Evolutionary conservation across 768 basidiomycete species (phyloP), one percentile per base, ranked within the genome.

Genomic region (Pleurotus giganteus): DNA sequence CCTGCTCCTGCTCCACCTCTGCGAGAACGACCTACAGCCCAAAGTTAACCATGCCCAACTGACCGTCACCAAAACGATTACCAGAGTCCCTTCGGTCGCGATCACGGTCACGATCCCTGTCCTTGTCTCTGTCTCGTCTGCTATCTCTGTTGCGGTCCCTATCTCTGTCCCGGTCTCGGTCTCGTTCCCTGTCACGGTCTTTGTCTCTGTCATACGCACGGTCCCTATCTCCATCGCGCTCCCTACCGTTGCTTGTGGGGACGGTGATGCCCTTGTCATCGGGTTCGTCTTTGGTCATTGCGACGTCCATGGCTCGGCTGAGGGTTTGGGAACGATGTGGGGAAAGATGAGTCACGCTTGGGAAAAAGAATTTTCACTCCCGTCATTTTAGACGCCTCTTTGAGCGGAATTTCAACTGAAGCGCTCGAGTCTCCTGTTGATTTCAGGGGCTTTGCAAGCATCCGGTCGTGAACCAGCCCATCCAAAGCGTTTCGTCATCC

Each of bases 231-330:
- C 75, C 65, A 31, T 79, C 78, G 55, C 76, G 65, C 41, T 76
- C 77, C 64, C 75, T 71, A 58, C 71, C 69, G 56, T 71, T 70
- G 65, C 71, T 69, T 54, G 64, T 62, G 54, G 73, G 72, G 41
- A 67, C 69, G 26, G 70, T 62, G 57, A 70, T 71, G 17, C 65
- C 72, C 71, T 88, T 87, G 57, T 87, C 86, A 42, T 88, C 86
- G 6, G 75, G 70, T 58, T 89, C 85, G 54, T 89, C 87, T 68
- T 89, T 90, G 65, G 69, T 75, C 86, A 89, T 89, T 63, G 91
- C 89, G 60, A 90, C 80, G 67, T 91, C 89, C 89, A 91, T 91
- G 54, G 64, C n/a, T n/a, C n/a, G n/a, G n/a, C n/a, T 67, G 58
- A 55, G 49, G 24, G 27, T 21, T 27, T 28, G 39, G 28, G 47